Base-by-base conservation (phyloP, 192 early-diverging fungal genomes). In the Entomortierella parvispora region DNA sequence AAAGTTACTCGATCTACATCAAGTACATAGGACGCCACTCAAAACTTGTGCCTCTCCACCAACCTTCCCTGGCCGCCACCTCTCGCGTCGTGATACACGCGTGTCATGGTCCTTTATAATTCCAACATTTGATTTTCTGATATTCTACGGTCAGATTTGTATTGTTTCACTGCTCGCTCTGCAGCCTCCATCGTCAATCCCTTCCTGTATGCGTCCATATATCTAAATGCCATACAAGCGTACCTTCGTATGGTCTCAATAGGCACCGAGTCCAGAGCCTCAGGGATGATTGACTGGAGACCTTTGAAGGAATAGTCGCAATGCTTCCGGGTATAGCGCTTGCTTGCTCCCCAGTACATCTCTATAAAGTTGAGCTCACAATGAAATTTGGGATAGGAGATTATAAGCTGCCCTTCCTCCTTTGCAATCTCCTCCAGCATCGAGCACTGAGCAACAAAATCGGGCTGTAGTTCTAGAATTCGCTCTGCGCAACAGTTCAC, bases 361-460 rank as follows among this genome's bases (percentile, higher is more conserved):
- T 77, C 63, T 60, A 77, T 77, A 55, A 65, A 74, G 52, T 74
- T 74, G 25, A 74, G 47, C 37, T 75, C 71, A 63, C 62, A 75
- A 58, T 77, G 48, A 40, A 76, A 76, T 47, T 76, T 76, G 15
- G 56, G 57, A 40, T 76, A 76, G 34, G 60, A 67, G 28, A 67
- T 54, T 45, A 55, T 49, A 20, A 45, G 29, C 37, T 66, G 63
- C 11, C 60, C 46, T 57, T 60, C 43, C 34, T 56, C 23, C 22
- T 44, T 34, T 10, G 33, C 62, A 47, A 52, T 60, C 59, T 68
- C 54, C 51, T 48, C 33, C n/a, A 54, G n/a, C 33, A 71, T 43
- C 46, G 58, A 71, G 23, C 23, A 46, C 55, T 77, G 65, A 40
- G 46, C 58, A 28, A 26, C n/a, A 47, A 77, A 77, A 77, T 77